A percentile compares a stretch with the other conserved stretches of the same genome.
Conservation (phyloP, 331 rosid species). For the Rhamnella rubrinervis region DNA sequence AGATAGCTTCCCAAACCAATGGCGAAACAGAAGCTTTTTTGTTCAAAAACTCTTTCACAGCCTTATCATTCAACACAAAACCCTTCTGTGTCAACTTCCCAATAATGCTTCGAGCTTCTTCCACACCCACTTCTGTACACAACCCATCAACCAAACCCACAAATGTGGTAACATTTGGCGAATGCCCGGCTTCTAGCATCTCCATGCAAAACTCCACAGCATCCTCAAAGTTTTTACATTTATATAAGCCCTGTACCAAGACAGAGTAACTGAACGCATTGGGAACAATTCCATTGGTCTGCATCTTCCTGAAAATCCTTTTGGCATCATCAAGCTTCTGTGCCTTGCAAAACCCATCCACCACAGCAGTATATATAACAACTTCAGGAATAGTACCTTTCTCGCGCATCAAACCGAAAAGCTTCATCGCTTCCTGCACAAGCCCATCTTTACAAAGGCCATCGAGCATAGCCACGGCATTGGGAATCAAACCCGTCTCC, state of each 20-base stretch:
- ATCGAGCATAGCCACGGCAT: conserved; percentile 95
- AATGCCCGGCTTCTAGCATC: conserved; percentile 81
- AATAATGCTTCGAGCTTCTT: conserved; percentile 56
- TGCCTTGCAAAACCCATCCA: conserved; percentile 78
- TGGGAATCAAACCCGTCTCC: conserved; percentile 92
- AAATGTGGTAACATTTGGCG: conserved; percentile 70
- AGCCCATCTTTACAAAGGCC: conserved; percentile 91
- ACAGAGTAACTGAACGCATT: conserved; percentile 77
- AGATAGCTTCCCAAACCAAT: conserved; percentile 68
- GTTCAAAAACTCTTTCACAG: conserved; percentile 65
- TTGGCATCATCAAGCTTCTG: conserved; percentile 68
- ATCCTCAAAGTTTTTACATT: conserved; percentile 48
- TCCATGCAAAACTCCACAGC: conserved; percentile 65
- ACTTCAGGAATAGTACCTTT: conserved; percentile 92
- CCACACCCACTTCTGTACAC: conserved; percentile 61
- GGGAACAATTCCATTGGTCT: conserved; percentile 63
- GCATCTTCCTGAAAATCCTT: conserved; percentile 90
- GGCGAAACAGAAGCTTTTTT: conserved; percentile 62
- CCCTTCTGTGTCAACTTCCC: conserved; percentile 65
- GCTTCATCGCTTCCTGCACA: conserved; percentile 91
- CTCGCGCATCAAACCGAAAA: conserved; percentile 80
- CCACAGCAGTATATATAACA: conserved; percentile 86
- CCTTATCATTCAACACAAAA: conserved; percentile 60
- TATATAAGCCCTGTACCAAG: conserved; percentile 66
- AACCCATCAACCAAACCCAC: conserved; percentile 59